Conservation (phyloP, 371 early-diverging fungal species). For the Circinella umbellata region DNA sequence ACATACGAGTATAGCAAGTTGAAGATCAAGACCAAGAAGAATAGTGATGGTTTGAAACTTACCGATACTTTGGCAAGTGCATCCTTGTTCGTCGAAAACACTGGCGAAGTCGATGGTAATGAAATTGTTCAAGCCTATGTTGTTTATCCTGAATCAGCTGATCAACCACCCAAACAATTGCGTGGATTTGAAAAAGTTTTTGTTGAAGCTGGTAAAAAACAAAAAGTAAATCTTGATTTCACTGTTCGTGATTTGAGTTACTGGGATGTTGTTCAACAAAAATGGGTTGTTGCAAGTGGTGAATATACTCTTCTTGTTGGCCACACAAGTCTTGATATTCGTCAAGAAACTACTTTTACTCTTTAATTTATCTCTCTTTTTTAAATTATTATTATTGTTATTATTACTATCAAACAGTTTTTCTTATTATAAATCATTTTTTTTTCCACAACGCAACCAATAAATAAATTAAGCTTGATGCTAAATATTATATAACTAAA, state of each 20-base stretch:
- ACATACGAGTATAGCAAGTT: conserved; percentile 50
- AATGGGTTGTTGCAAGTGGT: conserved; percentile 54
- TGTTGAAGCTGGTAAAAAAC: conserved; percentile 26
- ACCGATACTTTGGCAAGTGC: conserved; percentile 28
- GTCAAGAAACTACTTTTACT: conserved; percentile 20
- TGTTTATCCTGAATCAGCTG: conserved; percentile 51
- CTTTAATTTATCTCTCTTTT: background rate
- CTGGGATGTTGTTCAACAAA: conserved; percentile 37
- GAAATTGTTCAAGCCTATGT: conserved; percentile 66
- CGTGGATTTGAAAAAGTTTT: conserved; percentile 60
- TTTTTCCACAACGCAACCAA: no score
- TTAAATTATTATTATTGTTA: background rate
- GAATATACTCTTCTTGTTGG: conserved; percentile 52
- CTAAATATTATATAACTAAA: no score
- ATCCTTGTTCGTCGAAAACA: conserved; percentile 50
- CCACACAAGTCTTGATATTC: conserved; percentile 54
- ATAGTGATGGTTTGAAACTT: conserved; percentile 5
- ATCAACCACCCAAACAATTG: conserved; percentile 55
- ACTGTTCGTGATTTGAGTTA: conserved; percentile 41
- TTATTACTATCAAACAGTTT: background rate
- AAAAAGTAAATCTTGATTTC: conserved; percentile 40
- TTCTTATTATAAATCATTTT: background rate
- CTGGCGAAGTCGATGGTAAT: conserved; percentile 54
- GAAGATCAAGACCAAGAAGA: conserved; percentile 16
- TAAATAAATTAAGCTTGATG: no score